Conservation (phyloP, 1,139 yeast genomes). For the Taphrina sp. region DNA sequence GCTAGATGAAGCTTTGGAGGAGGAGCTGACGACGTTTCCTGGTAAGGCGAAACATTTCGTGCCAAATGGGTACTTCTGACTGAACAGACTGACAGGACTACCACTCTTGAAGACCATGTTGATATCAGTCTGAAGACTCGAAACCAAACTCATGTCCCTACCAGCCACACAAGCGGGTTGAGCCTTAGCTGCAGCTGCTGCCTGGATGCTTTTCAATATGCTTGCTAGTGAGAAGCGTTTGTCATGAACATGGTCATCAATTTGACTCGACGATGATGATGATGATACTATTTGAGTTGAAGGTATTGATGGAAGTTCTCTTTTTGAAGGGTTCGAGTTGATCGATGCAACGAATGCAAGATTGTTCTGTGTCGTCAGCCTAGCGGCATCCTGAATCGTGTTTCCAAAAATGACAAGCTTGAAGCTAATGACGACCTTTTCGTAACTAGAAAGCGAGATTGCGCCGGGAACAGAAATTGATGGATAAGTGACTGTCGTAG, state of each 20-base stretch:
- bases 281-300: no score
- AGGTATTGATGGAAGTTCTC: no score
- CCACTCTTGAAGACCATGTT: background rate
- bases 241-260: background rate
- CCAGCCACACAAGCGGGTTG: background rate
- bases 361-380: background rate
- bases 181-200: background rate
- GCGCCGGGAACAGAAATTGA: constrained; percentile 1
- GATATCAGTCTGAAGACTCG: background rate
- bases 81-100: background rate
- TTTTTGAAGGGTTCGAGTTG: background rate
- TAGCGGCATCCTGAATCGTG: background rate
- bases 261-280: no score
- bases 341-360: background rate
- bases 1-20: background rate
- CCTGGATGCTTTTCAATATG: background rate
- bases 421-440: background rate
- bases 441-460: background rate
- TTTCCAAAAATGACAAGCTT: background rate
- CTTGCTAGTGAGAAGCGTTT: background rate
- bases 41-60: background rate
- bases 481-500: background rate
- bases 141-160: background rate
- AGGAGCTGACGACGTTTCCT: background rate
- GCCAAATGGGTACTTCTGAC: constrained; percentile 1